Base-by-base conservation (phyloP, 2,329 filamentous ascomycete species). In the Calonectria hawksworthii region DNA sequence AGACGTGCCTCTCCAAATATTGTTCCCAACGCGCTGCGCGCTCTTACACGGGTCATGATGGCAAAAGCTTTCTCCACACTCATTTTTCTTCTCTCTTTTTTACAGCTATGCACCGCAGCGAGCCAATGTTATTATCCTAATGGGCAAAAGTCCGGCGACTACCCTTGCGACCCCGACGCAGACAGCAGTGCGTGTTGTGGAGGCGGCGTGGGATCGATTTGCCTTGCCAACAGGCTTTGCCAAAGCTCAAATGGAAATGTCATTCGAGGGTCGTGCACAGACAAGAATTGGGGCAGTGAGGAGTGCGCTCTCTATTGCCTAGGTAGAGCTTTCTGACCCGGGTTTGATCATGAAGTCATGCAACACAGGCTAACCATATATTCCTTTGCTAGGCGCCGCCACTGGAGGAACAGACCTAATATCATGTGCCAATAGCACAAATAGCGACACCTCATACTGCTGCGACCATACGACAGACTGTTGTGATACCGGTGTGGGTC, bases 361-460 rank as follows among this genome's bases (percentile, higher is more conserved):
- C 9, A 36, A 36, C 7, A 11, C 34, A 36, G 34, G 34, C 34
- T 11, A 36, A 36, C 34, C 11, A 10, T n/a, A 14, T 41, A 21
- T 44, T 44, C 1, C 28, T 52, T 23, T 52, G 26, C 4, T 32
- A 82, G 78, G 76, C 9, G 80, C 77, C 14, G 65, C 68, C 5
- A 73, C 32, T 2, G 80, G 79, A 44, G 80, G 80, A 26, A 79
- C 80, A 10, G 79, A 82, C 67, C 56, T 82, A 41, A 75, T 81
- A 65, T 81, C 77, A 3, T 82, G 80, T 59, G 76, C 76, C 0
- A 82, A 82, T 30, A 69, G 77, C n/a, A 82, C 80, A 2, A 56
- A 72, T 14, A 79, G 56, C 56, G 76, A 79, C 41, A 78, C 69
- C 7, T 81, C 79, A 4, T 82, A 80, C 52, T 82, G 80, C 30